Conservation (phyloP, 1,284 basidiomycete species). For the Fomes fomentarius region DNA sequence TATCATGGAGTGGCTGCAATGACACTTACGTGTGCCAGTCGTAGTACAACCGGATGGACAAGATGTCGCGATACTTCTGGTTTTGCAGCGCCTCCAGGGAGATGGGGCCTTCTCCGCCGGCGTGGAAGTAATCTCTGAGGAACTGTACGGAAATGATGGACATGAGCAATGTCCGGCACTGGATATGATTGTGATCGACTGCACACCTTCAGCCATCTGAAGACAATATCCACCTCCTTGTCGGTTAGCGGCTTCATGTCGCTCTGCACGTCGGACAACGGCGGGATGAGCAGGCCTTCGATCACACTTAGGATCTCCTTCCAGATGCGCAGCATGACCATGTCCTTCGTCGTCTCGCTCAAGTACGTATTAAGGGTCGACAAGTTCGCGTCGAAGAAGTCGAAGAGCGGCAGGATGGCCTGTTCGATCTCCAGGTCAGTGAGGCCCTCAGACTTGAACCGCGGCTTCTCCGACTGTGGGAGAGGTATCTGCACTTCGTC, state of each 20-base stretch:
- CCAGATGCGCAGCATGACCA: constrained; percentile 95
- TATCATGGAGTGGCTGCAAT: constrained; percentile 3
- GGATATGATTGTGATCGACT: neutral
- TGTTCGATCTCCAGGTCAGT: constrained; percentile 95
- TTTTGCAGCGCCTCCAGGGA: constrained; percentile 91
- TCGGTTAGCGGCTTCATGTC: constrained; percentile 91
- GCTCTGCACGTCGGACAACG: constrained; percentile 86
- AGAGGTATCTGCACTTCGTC: constrained; percentile 81
- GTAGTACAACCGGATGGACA: constrained; percentile 91
- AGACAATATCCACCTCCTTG: constrained; percentile 97
- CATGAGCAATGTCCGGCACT: neutral
- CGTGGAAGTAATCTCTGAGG: constrained; percentile 94
- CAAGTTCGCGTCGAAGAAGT: constrained; percentile 96
- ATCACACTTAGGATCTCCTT: constrained; percentile 93
- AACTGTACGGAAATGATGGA: constrained; percentile 54
- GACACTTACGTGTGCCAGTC: constrained; percentile 84
- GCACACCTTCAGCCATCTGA: constrained; percentile 93
- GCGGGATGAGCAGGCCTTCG: constrained; percentile 90
- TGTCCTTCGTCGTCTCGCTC: constrained; percentile 84
- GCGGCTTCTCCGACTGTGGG: constrained; percentile 70
- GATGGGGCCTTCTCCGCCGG: constrained; percentile 89
- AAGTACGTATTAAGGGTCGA: constrained; percentile 91
- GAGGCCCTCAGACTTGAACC: constrained; percentile 70
- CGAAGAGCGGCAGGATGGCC: constrained; percentile 91
- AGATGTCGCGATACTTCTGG: constrained; percentile 92